A percentile compares a stretch with the other conserved stretches of the same genome.
Evolutionary conservation across 2,329 filamentous ascomycete species (phyloP).

Genomic region (Pseudocercospora fijiensis): DNA sequence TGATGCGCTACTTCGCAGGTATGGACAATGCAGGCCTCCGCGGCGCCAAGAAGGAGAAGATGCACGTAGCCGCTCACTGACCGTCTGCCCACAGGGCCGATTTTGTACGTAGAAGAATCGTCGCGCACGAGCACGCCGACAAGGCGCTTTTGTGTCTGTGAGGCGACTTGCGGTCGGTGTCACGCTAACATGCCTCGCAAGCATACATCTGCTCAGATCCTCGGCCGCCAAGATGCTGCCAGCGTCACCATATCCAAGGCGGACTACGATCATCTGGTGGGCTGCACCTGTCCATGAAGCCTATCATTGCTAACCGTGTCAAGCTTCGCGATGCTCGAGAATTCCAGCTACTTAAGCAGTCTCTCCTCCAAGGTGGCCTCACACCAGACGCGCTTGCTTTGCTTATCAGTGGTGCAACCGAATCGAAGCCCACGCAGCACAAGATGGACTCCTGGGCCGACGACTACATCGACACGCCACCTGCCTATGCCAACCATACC

Average conservation of each 20-base stretch:
- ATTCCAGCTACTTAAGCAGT: conserved; percentile 53
- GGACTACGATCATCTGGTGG: conserved; percentile 61
- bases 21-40: conserved; percentile 39
- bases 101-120: conserved; percentile 31
- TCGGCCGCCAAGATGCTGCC: conserved; percentile 26
- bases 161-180: no score
- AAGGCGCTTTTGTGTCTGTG: neutral
- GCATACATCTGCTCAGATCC: conserved; percentile 29
- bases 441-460: conserved; percentile 28
- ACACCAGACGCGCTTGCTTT: conserved; percentile 52
- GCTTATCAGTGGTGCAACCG: conserved; percentile 39
- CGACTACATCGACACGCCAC: conserved; percentile 18
- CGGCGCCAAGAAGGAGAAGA: conserved; percentile 1
- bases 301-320: neutral
- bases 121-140: neutral
- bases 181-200: conserved; percentile 25
- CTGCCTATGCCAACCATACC: conserved; percentile 4
- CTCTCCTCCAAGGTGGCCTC: conserved; percentile 53
- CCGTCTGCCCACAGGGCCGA: conserved; percentile 30
- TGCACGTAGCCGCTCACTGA: conserved; percentile 26
- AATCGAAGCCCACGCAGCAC: conserved; percentile 13
- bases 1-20: conserved; percentile 63
- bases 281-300: no score
- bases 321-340: conserved; percentile 46
- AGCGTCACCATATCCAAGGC: conserved; percentile 57